Base-by-base conservation (phyloP, 495 filamentous ascomycete genomes). In the Schizothecium vesticola region DNA sequence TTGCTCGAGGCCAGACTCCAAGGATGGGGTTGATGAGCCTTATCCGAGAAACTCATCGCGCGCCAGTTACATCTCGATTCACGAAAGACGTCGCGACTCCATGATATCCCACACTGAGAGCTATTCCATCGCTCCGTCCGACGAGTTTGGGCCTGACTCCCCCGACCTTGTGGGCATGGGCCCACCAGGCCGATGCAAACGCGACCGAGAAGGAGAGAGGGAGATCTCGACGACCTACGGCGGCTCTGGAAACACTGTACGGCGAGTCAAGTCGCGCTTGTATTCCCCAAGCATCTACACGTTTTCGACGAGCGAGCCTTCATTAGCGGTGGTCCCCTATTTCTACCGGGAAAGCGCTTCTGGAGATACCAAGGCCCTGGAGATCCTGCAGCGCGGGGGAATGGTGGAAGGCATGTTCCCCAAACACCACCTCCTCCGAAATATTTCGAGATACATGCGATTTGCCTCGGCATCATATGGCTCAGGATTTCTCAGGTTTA, bases 391-490 rank as follows among this genome's bases (percentile, higher is more conserved):
- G 28, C 81, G 82, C 8, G 84, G 83, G 19, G 89, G 89, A 0
- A 75, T 80, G 57, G 79, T 90, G 12, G 83, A 87, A 3, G 86
- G 88, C 0, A 85, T 90, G 29, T 93, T 92, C 65, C 91, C 91
- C 1, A 74, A 83, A 19, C 80, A 84, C 59, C 89, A 91, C 70
- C 83, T 93, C 56, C 80, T 91, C 2, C 84, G 86, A 55, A 93
- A 93, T 72, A 86, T 93, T 19, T 82, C 88, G 21, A 86, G 91
- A 36, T 94, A 91, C 72, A 89, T 89, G 77, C 89, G 90, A 0
- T 93, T 92, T 74, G 86, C 91, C 1, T 91, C 90, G 13, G 91
- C 91, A 0, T 88, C 89, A 0, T 94, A 94, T 67, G 91, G 91
- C 1, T 84, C 89, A 3, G 87, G 82, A 67, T 92, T 92, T 26